Evolutionary conservation across 257 asterid species (phyloP).

Genomic region (Solanum boliviense): DNA sequence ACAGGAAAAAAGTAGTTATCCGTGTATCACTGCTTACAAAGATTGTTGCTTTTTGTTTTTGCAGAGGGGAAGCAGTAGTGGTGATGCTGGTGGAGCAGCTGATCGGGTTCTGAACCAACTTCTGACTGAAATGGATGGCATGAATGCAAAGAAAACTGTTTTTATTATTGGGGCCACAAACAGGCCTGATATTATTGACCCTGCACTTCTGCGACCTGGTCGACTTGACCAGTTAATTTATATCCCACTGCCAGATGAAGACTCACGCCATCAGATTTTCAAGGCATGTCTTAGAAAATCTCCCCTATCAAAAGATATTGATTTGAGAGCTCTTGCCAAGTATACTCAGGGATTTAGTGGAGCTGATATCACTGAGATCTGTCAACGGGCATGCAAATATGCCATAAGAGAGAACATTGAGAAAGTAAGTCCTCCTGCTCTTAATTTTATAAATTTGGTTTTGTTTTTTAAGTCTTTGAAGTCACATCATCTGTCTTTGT

Average conservation of each 20-base stretch:
- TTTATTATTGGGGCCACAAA: slow-evolving; percentile 56
- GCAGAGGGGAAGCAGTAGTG: slow-evolving; percentile 47
- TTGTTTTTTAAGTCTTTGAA: background rate
- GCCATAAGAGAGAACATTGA: slow-evolving; percentile 54
- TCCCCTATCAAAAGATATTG: slow-evolving; percentile 39
- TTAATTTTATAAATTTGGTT: background rate
- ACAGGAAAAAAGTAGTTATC: background rate
- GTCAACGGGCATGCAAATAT: slow-evolving; percentile 51
- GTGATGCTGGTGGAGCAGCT: slow-evolving; percentile 63
- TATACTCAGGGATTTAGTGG: slow-evolving; percentile 52
- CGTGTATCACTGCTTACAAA: background rate
- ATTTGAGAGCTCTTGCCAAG: slow-evolving; percentile 42
- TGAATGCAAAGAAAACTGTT: slow-evolving; percentile 48
- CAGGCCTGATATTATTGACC: slow-evolving; percentile 49
- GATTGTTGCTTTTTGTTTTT: background rate
- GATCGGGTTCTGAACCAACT: slow-evolving; percentile 53
- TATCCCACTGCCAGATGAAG: slow-evolving; percentile 53
- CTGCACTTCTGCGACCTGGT: slow-evolving; percentile 54
- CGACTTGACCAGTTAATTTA: slow-evolving; percentile 51
- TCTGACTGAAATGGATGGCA: slow-evolving; percentile 58
- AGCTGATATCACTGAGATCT: slow-evolving; percentile 47
- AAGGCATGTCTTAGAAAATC: slow-evolving; percentile 48
- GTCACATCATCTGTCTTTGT: background rate
- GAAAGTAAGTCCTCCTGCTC: slow-evolving; percentile 18
- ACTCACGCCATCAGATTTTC: slow-evolving; percentile 45